Base-by-base conservation (phyloP, 2,329 filamentous ascomycete species). In the Xylariaceae sp. region DNA sequence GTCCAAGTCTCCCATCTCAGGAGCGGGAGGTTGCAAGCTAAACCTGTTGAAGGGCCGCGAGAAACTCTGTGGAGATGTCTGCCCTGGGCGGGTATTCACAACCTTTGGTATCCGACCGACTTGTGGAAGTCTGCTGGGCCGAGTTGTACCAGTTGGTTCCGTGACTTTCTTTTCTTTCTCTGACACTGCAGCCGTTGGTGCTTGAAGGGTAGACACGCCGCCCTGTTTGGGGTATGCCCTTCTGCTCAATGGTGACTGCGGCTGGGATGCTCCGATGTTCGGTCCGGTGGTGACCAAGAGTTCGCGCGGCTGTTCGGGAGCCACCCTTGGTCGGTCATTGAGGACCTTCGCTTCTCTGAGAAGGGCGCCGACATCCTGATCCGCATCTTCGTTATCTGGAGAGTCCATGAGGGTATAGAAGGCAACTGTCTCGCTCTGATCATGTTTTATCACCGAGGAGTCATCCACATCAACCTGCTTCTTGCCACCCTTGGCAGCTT, bases 71-170 rank as follows among this genome's bases (percentile, higher is more conserved):
- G 83, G 75, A 1, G 84, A 80, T 1, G 76, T 74, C 30, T 75
- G 75, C 41, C 82, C 74, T 22, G 77, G 67, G 33, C 79, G 72
- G 29, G 72, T 77, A 29, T 77, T 85, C 19, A 90, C 68, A 4
- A 94, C 86, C 48, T 78, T 79, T 7, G 89, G 89, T 32, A 94
- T 94, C 12, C 89, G 77, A 7, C 88, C 89, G 29, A 94, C 79
- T 46, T 90, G 86, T 18, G 80, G 77, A 13, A 94, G 64, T 36
- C 88, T 73, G 51, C 77, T 84, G 8, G 75, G 75, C 4, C 64
- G 61, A 14, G 43, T 46, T 25, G 32, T 12, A n/a, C n/a, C n/a
- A n/a, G n/a, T n/a, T n/a, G n/a, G n/a, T n/a, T n/a, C n/a, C n/a
- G n/a, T n/a, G n/a, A n/a, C n/a, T n/a, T n/a, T n/a, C n/a, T n/a